phyloP scores from a whole-genome alignment of 139 green algal genomes.

The Ettlia oleoabundans region DNA sequence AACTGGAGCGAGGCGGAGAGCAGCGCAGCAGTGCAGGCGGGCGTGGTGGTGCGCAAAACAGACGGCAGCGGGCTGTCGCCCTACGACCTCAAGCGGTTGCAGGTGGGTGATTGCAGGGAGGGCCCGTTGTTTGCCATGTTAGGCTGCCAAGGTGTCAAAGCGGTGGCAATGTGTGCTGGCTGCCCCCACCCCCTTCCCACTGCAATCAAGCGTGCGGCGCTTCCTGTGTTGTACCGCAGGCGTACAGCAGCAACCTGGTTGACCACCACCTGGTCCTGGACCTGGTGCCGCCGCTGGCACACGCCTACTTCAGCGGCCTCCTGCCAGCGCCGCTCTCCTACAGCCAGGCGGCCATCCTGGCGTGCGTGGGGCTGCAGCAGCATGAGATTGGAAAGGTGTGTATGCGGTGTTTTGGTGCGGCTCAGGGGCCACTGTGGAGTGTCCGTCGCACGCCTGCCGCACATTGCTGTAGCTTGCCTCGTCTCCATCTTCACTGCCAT shows the following conservation, averaged over 20 bases:
- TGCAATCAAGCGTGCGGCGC: neutral
- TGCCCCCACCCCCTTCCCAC: too few species aligned
- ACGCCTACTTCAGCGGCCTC: conserved; percentile 79
- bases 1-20: conserved; percentile 76
- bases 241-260: conserved; percentile 92
- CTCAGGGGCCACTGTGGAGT: too few species aligned
- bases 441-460: too few species aligned
- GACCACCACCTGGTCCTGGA: conserved; percentile 96
- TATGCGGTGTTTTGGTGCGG: neutral
- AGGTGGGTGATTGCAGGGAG: too few species aligned
- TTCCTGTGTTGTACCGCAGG: conserved; percentile 55
- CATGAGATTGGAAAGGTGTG: conserved; percentile 43
- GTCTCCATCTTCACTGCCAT: neutral
- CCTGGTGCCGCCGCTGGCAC: conserved; percentile 80
- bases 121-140: too few species aligned
- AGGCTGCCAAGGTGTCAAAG: neutral
- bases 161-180: neutral
- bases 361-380: conserved; percentile 77
- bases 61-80: conserved; percentile 72
- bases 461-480: too few species aligned
- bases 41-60: conserved; percentile 47
- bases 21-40: conserved; percentile 35
- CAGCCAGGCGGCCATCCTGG: conserved; percentile 82
- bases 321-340: conserved; percentile 88
- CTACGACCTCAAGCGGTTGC: conserved; percentile 93